Evolutionary conservation across 2,329 filamentous ascomycete genomes (phyloP).

Genomic region (Cladosporium colombiae): DNA sequence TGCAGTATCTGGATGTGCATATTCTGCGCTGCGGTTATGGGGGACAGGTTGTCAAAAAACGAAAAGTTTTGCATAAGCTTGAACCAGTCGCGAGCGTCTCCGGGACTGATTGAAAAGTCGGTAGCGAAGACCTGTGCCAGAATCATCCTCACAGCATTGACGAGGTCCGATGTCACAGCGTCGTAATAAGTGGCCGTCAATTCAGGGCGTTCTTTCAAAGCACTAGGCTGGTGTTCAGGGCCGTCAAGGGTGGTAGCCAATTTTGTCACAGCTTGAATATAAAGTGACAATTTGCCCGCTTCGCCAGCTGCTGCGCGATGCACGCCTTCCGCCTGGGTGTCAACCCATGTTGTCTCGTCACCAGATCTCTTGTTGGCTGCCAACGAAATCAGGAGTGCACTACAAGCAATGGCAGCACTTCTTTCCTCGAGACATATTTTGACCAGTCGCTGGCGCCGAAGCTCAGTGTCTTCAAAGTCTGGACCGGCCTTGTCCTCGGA

Average conservation of each 20-base stretch:
- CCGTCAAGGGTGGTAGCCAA: slow-evolving; percentile 3
- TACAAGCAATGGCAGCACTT: slow-evolving; percentile 24
- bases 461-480: slow-evolving; percentile 22
- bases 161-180: slow-evolving; percentile 67
- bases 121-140: slow-evolving; percentile 52
- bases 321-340: background rate
- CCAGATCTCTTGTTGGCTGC: background rate
- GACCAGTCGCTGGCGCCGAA: slow-evolving; percentile 24
- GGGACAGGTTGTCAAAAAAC: slow-evolving; percentile 68
- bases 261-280: background rate
- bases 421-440: slow-evolving; percentile 33
- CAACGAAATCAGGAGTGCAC: slow-evolving; percentile 16
- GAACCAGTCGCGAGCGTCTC: slow-evolving; percentile 71
- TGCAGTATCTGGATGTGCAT: slow-evolving; percentile 64
- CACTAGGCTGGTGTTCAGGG: slow-evolving; percentile 11
- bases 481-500: slow-evolving; percentile 22
- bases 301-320: background rate
- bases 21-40: slow-evolving; percentile 40
- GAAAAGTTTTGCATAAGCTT: slow-evolving; percentile 65
- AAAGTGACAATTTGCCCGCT: background rate
- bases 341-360: slow-evolving; percentile 3
- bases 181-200: slow-evolving; percentile 59
- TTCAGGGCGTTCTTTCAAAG: slow-evolving; percentile 25
- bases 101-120: slow-evolving; percentile 30
- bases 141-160: slow-evolving; percentile 58